Percentiles rank a stretch among this genome's conserved stretches.
Conservation (phyloP, 257 asterid genomes). For the Solanum bulbocastanum region DNA sequence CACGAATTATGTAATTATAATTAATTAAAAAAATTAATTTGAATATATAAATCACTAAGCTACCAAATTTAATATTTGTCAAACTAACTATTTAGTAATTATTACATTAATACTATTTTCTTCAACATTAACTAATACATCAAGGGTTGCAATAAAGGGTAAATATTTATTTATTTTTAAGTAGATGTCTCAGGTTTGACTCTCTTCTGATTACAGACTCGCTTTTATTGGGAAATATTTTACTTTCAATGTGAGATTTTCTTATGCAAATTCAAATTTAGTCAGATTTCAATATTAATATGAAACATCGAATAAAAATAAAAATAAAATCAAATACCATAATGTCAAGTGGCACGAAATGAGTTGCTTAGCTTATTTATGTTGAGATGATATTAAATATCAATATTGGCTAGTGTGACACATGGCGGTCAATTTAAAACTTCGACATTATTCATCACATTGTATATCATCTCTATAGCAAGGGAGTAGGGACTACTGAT, state of each 20-base stretch:
- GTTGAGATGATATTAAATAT: not conserved
- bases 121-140: not conserved
- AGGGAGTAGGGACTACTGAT: too few species aligned
- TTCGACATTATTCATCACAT: not conserved
- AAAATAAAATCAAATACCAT: not conserved
- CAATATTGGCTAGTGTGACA: not conserved
- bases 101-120: not conserved
- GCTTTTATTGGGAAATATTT: too few species aligned
- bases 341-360: not conserved
- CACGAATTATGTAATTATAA: too few species aligned
- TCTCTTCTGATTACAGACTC: too few species aligned
- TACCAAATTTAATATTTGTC: not conserved
- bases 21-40: too few species aligned
- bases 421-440: not conserved
- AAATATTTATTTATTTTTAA: too few species aligned
- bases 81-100: not conserved
- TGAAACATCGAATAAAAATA: too few species aligned
- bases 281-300: accelerated
- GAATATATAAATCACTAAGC: not conserved
- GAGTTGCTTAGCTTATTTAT: not conserved
- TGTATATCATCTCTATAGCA: too few species aligned
- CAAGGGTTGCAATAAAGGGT: too few species aligned
- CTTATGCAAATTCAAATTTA: too few species aligned
- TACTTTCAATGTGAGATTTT: accelerated
- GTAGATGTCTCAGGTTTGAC: too few species aligned